These are phyloP conservation scores for Podospora pseudopauciseta DNA, from an alignment of 495 filamentous ascomycete species.

Conservation along the genomic window DNA sequence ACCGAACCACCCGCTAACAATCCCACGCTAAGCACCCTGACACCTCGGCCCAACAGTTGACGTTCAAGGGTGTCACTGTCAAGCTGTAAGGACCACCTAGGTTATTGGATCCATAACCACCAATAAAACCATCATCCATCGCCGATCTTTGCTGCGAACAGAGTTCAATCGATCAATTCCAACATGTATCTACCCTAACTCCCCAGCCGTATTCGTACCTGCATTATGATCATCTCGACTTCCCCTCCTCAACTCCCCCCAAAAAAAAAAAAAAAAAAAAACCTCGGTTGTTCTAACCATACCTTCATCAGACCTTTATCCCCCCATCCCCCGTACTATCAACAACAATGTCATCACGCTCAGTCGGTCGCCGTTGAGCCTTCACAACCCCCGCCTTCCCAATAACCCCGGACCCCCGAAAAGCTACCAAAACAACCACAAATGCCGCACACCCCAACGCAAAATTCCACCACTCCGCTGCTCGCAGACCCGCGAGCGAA, in stretches of 20 bases:
- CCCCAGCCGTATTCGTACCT: not conserved
- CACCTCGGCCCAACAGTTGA: not conserved
- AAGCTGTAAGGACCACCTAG: not conserved
- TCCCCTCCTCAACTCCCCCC: not conserved
- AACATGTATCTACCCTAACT: not conserved
- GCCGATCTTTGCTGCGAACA: not conserved
- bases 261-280: not conserved
- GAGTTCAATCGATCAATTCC: not conserved
- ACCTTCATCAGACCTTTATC: not conserved
- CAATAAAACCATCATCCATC: not conserved
- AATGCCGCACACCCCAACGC: constrained; percentile 37
- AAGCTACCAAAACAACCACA: constrained; percentile 37
- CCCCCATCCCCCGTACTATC: not conserved
- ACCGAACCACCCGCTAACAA: not conserved
- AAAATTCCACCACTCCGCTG: constrained; percentile 53
- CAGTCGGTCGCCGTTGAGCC: not conserved
- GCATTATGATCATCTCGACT: not conserved
- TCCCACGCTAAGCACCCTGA: not conserved
- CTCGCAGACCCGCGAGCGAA: constrained; percentile 49
- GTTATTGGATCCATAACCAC: not conserved
- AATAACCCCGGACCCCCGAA: constrained; percentile 45
- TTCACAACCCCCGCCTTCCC: constrained; percentile 32
- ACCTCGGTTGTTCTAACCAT: not conserved
- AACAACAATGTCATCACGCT: not conserved
- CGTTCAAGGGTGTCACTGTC: not conserved